Evolutionary conservation across 768 basidiomycete genomes (phyloP).

Genomic region (Brasilioporus rufonigricans): DNA sequence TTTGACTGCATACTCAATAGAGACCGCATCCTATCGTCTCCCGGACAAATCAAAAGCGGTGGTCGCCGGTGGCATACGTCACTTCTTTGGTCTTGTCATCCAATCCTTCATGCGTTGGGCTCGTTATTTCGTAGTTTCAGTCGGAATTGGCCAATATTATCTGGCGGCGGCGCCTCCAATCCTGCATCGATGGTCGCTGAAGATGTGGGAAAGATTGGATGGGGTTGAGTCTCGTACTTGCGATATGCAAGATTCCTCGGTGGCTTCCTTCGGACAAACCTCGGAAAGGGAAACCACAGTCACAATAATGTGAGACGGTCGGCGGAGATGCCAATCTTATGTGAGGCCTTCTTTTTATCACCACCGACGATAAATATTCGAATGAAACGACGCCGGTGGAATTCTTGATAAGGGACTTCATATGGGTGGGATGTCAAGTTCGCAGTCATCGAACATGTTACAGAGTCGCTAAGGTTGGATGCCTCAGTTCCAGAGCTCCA

Average conservation of each 20-base stretch:
- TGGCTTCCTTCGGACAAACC: neutral
- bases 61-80: neutral
- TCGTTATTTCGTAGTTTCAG: neutral
- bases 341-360: conserved; percentile 2
- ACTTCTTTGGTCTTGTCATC: neutral
- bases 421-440: neutral
- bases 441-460: neutral
- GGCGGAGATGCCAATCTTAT: conserved; percentile 8
- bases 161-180: neutral
- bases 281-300: neutral
- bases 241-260: neutral
- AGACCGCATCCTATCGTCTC: neutral
- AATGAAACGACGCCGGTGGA: conserved; percentile 7
- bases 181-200: neutral
- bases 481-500: neutral
- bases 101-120: neutral
- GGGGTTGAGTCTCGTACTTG: neutral
- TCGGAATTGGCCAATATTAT: neutral
- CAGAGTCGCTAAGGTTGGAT: neutral
- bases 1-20: too few species aligned
- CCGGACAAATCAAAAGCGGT: neutral
- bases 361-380: conserved; percentile 3
- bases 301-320: neutral
- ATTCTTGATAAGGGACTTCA: neutral
- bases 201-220: neutral